phyloP scores from a whole-genome alignment of 1,284 basidiomycete genomes.

The Coriolopsis trogii region DNA sequence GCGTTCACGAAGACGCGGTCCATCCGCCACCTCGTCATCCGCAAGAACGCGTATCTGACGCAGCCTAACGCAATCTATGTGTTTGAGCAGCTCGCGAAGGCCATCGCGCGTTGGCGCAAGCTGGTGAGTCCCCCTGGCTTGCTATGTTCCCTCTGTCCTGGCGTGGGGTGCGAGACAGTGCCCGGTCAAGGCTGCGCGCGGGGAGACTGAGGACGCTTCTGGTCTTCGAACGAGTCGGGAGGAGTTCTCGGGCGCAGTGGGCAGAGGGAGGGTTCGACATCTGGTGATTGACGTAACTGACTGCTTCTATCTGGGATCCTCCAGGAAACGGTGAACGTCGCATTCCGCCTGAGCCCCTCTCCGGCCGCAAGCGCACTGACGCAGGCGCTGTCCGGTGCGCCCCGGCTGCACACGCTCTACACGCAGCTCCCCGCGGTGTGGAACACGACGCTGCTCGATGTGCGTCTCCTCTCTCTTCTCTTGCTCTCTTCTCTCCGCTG shows the following conservation, averaged over 20 bases:
- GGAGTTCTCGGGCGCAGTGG: slow-evolving; percentile 12
- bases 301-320: slow-evolving; percentile 7
- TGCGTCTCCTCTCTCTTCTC: slow-evolving; percentile 13
- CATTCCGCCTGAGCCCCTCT: slow-evolving; percentile 45
- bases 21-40: slow-evolving; percentile 48
- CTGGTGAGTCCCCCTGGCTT: slow-evolving; percentile 42
- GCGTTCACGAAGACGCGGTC: slow-evolving; percentile 38
- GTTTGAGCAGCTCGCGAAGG: slow-evolving; percentile 46
- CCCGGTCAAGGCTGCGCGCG: neutral
- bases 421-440: slow-evolving; percentile 33
- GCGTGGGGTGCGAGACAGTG: neutral
- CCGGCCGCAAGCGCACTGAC: slow-evolving; percentile 28
- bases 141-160: neutral
- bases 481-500: neutral
- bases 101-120: slow-evolving; percentile 44
- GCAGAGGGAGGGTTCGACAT: neutral
- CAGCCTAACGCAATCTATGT: slow-evolving; percentile 46
- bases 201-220: neutral
- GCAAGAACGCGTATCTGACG: slow-evolving; percentile 58
- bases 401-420: slow-evolving; percentile 30
- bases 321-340: slow-evolving; percentile 49
- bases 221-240: neutral
- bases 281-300: slow-evolving; percentile 13
- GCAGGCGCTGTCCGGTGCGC: slow-evolving; percentile 28
- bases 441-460: slow-evolving; percentile 34